Base-by-base conservation (phyloP, 2,329 filamentous ascomycete genomes). In the Xylaria hypoxylon region DNA sequence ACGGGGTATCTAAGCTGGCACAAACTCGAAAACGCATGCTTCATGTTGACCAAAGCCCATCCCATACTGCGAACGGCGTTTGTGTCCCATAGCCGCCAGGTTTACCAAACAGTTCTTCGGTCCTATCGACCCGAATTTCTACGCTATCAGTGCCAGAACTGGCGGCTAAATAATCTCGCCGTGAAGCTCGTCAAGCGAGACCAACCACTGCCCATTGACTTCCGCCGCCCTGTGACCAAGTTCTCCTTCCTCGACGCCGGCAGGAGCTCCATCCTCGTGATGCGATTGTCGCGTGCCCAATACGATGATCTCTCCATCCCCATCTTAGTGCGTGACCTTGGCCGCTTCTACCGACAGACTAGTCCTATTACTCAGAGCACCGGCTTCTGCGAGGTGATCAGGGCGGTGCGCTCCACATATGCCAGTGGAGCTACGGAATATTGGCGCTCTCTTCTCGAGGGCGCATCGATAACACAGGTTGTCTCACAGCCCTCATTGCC, bases 31-130 rank as follows among this genome's bases (percentile, higher is more conserved):
- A 77, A 79, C 1, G 83, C 84, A 0, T 86, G 84, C 69, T 77
- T 78, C 24, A 78, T 79, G 13, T 77, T 87, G 8, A 76, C 78
- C 0, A 75, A 75, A 38, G 77, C 83, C 40, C 85, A 87, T 47
- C 81, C 84, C 0, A 84, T 86, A 31, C 79, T 89, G 7, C 83
- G 86, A 24, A 87, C 87, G 0, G 81, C 83, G 0, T 89, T 89
- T 61, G 78, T 84, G 2, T 75, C 79, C 0, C 80, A 85, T 52
- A 79, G 81, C 11, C 79, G 83, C 6, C 79, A 78, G 2, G 77
- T 86, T 0, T 85, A 83, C 69, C 85, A 87, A 71, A 82, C 83
- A 0, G 80, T 83, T 38, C 73, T 85, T 40, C 80, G 80, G 53
- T 78, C 79, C 2, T 81, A 79, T 69, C 76, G 73, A 2, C 78